These are phyloP conservation scores for Huntiella abstrusa DNA, from an alignment of 2,329 filamentous ascomycete genomes.

Conservation along the genomic window DNA sequence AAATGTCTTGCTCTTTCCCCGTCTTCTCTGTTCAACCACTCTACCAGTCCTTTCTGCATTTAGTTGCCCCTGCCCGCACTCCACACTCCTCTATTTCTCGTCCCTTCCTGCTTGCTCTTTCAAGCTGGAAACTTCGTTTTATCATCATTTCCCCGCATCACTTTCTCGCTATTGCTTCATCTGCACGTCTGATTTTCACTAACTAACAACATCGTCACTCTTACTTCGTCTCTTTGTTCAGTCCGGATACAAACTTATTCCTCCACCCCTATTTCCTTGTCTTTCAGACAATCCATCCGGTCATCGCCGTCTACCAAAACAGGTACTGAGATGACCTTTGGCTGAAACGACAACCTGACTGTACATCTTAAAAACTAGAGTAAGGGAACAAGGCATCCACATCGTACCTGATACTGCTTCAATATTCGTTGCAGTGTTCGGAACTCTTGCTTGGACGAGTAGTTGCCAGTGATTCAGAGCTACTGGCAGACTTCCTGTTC, in stretches of 20 bases:
- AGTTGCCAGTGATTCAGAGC: slow-evolving; percentile 12
- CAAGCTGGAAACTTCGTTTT: too few relatives aligned
- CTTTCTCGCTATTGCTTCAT: neutral
- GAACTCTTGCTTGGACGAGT: slow-evolving; percentile 5
- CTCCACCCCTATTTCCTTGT: neutral
- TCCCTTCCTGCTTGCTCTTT: too few relatives aligned
- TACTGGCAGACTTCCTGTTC: slow-evolving; percentile 10
- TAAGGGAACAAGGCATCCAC: slow-evolving; percentile 8
- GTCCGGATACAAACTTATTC: neutral
- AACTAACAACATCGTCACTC: neutral
- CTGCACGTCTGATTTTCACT: neutral
- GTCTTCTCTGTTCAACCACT: too few relatives aligned
- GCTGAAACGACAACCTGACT: slow-evolving; percentile 5
- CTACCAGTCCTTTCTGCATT: too few relatives aligned
- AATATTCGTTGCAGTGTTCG: neutral
- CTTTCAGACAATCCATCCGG: neutral
- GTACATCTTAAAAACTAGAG: slow-evolving; percentile 10
- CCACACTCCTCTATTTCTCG: too few relatives aligned
- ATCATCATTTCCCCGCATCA: neutral
- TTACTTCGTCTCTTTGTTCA: neutral
- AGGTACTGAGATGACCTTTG: slow-evolving; percentile 8
- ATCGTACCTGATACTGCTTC: slow-evolving; percentile 1
- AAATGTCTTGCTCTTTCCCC: too few relatives aligned
- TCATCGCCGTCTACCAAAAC: neutral
- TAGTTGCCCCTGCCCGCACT: too few relatives aligned